Conservation (phyloP, 768 basidiomycete species). For the Chlorophyllum brunneum region DNA sequence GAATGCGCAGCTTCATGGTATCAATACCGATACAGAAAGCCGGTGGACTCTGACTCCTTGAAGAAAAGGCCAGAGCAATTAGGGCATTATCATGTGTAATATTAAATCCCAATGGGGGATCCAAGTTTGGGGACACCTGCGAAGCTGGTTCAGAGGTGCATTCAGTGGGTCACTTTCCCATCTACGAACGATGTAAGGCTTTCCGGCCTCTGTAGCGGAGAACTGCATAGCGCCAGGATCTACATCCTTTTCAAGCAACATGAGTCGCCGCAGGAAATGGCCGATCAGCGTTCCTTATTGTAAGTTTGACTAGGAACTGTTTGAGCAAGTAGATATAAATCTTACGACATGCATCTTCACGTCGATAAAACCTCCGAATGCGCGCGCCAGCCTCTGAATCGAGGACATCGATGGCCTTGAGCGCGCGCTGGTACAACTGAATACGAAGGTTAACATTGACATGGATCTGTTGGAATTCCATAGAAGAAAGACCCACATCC, state of each 20-base stretch:
- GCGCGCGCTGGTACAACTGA: constrained; percentile 61
- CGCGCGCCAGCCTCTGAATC: constrained; percentile 53
- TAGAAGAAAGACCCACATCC: constrained; percentile 27
- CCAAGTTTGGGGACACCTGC: constrained; percentile 40
- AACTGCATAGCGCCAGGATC: constrained; percentile 45
- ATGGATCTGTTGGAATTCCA: constrained; percentile 12
- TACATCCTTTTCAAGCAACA: constrained; percentile 58
- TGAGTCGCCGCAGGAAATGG: constrained; percentile 62
- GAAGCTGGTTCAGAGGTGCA: background rate
- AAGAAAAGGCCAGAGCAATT: constrained; percentile 63
- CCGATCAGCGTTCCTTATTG: constrained; percentile 71
- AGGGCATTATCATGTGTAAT: constrained; percentile 77
- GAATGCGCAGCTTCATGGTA: constrained; percentile 73
- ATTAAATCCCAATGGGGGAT: constrained; percentile 71
- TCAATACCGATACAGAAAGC: constrained; percentile 73
- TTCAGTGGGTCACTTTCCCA: background rate
- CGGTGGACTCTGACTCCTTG: constrained; percentile 37
- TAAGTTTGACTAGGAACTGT: constrained; percentile 3
- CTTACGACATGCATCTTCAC: constrained; percentile 76
- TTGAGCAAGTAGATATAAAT: constrained; percentile 7
- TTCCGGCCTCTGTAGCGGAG: constrained; percentile 56
- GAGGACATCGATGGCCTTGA: constrained; percentile 39
- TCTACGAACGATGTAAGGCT: constrained; percentile 69
- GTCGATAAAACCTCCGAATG: constrained; percentile 63
- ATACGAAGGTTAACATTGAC: constrained; percentile 9